Percentiles rank a stretch among this genome's conserved stretches.
phyloP scores from a whole-genome alignment of 2,329 filamentous ascomycete species.

The Beauveria caledonica region DNA sequence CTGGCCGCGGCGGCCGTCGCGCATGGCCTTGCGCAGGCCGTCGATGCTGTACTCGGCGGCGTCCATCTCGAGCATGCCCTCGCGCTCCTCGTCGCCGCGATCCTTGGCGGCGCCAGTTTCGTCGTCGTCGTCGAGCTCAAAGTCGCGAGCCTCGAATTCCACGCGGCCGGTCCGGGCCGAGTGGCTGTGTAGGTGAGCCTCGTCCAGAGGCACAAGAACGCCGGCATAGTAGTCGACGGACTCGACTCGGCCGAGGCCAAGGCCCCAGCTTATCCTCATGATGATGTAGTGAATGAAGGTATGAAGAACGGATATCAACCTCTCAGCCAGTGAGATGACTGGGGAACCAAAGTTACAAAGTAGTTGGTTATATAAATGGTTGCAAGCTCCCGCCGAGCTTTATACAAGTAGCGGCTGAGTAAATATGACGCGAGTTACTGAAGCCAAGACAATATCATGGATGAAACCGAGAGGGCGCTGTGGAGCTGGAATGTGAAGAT shows the following conservation, averaged over 20 bases:
- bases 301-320: not conserved
- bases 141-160: conserved; percentile 32
- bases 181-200: conserved; percentile 49
- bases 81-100: conserved; percentile 30
- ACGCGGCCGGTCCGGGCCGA: conserved; percentile 38
- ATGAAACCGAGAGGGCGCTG: not conserved
- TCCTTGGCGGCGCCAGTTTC: conserved; percentile 29
- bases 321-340: conserved; percentile 4
- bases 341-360: not conserved
- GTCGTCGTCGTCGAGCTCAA: conserved; percentile 31
- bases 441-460: not conserved
- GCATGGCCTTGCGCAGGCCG: conserved; percentile 57
- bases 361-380: not conserved
- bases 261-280: conserved; percentile 25
- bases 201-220: conserved; percentile 44
- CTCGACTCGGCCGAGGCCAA: conserved; percentile 29
- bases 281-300: not conserved
- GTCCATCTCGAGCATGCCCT: conserved; percentile 46
- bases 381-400: not conserved
- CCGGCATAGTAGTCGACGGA: conserved; percentile 43
- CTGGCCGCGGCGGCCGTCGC: conserved; percentile 49
- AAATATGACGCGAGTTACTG: not conserved
- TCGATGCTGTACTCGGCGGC: conserved; percentile 59
- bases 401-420: not conserved
- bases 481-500: not conserved